A percentile compares a stretch with the other conserved stretches of the same genome.
Conservation (phyloP, 768 basidiomycete genomes). For the Thelephora ganbajun region DNA sequence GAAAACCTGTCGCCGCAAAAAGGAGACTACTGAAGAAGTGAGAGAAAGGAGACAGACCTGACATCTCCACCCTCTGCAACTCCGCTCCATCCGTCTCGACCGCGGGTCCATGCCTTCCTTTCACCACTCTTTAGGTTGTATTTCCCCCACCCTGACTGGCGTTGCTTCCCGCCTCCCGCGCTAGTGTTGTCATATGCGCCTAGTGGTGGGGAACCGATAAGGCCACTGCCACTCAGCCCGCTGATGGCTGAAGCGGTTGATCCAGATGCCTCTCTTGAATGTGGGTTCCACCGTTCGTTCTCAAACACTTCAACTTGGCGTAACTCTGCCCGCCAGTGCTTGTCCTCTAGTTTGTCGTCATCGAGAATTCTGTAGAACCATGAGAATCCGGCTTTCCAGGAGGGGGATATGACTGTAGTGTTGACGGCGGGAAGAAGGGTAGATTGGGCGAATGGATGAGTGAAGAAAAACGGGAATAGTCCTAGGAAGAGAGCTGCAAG, state of each 20-base stretch:
- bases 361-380: conserved; percentile 30
- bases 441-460: conserved; percentile 31
- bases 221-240: conserved; percentile 6
- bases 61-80: conserved; percentile 37
- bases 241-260: conserved; percentile 5
- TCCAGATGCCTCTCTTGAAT: conserved; percentile 1
- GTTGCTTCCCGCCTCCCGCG: too few species aligned
- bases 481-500: conserved; percentile 36
- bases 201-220: not conserved
- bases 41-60: conserved; percentile 33
- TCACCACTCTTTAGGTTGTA: conserved; percentile 26
- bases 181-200: too few species aligned
- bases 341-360: conserved; percentile 50
- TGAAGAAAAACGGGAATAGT: conserved; percentile 34
- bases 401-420: conserved; percentile 7
- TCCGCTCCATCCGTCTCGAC: conserved; percentile 58
- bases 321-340: conserved; percentile 50
- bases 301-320: conserved; percentile 66
- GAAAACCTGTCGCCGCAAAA: too few species aligned
- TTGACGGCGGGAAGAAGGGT: conserved; percentile 19
- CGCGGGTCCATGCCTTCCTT: conserved; percentile 54
- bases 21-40: not conserved
- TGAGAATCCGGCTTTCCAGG: conserved; percentile 7
- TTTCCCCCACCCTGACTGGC: conserved; percentile 22
- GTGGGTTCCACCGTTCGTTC: conserved; percentile 48